Evolutionary conservation across 306 rosid genomes (phyloP).

Genomic region (Inga leiocalycina): DNA sequence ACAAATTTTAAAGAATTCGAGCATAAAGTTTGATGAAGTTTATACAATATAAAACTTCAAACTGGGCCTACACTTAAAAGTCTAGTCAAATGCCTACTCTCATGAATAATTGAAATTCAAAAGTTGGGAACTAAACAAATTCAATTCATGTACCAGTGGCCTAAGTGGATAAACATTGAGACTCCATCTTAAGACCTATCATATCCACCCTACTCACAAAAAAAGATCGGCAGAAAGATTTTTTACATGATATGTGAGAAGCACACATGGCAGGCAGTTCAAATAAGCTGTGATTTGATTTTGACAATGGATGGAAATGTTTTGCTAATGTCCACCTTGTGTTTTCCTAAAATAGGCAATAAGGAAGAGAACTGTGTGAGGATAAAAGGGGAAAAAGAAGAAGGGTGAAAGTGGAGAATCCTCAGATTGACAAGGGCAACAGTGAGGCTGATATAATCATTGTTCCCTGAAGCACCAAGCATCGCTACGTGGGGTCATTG

Average conservation of each 20-base stretch:
- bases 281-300: conserved; percentile 49
- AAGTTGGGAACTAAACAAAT: conserved; percentile 36
- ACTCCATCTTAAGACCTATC: conserved; percentile 39
- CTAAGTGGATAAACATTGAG: conserved; percentile 53
- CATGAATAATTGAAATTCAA: conserved; percentile 42
- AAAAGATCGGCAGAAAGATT: conserved; percentile 29
- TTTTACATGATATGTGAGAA: conserved; percentile 46
- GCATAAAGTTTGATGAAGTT: neutral
- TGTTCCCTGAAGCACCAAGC: conserved; percentile 74
- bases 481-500: conserved; percentile 59
- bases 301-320: conserved; percentile 45
- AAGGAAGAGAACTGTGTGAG: conserved; percentile 48
- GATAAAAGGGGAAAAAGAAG: conserved; percentile 39
- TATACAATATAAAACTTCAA: neutral
- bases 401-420: conserved; percentile 81
- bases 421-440: conserved; percentile 54
- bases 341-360: conserved; percentile 45
- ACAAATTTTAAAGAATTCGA: neutral
- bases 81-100: conserved; percentile 40
- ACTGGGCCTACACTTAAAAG: neutral
- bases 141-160: conserved; percentile 30
- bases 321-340: conserved; percentile 53
- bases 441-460: conserved; percentile 71
- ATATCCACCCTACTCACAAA: conserved; percentile 39
- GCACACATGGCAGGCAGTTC: conserved; percentile 68